Base-by-base conservation (phyloP, 352 stramenopile species). In the Phytophthora idaei region DNA sequence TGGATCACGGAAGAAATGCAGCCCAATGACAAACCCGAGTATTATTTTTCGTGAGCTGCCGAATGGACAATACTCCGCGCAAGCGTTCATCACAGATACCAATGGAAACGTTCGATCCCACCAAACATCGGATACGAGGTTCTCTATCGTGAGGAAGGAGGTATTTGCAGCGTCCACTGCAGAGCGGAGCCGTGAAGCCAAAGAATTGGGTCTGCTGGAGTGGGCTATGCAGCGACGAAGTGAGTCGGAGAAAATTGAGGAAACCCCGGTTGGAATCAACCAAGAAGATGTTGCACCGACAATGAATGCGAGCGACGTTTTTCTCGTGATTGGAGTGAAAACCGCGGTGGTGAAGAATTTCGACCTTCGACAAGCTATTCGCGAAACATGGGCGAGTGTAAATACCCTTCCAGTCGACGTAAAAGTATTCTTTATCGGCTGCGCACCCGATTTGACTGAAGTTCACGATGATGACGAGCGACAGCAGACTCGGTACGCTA, bases 251-350 rank as follows among this genome's bases (percentile, higher is more conserved):
- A 42, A 42, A 4, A 42, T 1, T 17, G 36, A 37, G 8, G 8
- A 12, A 11, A 8, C 1, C 7, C 36, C n/a, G 7, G 41, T 6
- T 27, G 39, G 14, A 45, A 5, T 45, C 39, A 8, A 45, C 15
- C 5, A 5, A 21, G 39, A 28, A 28, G 41, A 47, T 47, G 14
- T 15, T 27, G 2, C 15, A 27, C 2, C n/a, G 6, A 27, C 0
- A 27, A 11, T 28, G 41, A 28, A 47, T 12, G n/a, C 14, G 1
- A 28, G 41, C n/a, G 41, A 47, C n/a, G 5, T 27, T 27, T 47
- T 47, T 47, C 15, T 47, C 8, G 41, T 47, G 41, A 47, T 47
- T 28, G 41, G 41, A 27, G 41, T 47, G 15, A 47, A 47, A 47
- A 47, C 41, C 1, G 15, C 15, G 41, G 15, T 47, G 41, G n/a